Conservation (phyloP, 306 rosid genomes). For the Ormosia emarginata region DNA sequence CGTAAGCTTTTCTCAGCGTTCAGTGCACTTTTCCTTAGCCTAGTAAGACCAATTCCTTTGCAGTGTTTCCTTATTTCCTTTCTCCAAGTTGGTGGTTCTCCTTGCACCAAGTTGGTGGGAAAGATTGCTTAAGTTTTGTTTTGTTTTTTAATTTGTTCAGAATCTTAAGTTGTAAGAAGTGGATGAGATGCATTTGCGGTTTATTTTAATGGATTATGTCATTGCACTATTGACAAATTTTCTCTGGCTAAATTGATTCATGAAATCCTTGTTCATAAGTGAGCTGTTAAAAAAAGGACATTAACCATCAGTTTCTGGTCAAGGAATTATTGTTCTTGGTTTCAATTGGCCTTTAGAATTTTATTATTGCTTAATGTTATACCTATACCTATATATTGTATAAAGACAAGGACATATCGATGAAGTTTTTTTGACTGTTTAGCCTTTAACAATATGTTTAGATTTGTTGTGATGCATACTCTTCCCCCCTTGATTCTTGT, state of each 20-base stretch:
- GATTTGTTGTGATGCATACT: background rate
- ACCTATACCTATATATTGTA: background rate
- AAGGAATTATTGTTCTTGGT: background rate
- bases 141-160: background rate
- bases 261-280: background rate
- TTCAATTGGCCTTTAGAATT: background rate
- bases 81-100: background rate
- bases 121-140: background rate
- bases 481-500: background rate
- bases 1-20: conserved; percentile 60
- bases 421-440: background rate
- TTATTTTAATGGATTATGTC: background rate
- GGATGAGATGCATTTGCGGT: background rate
- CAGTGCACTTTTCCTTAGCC: conserved; percentile 71
- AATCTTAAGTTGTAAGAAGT: conserved; percentile 1
- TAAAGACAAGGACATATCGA: background rate
- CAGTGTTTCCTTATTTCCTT: background rate
- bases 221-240: background rate
- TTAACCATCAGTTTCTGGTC: background rate
- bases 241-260: background rate
- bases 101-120: background rate
- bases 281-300: background rate
- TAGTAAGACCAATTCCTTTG: conserved; percentile 52
- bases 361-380: background rate
- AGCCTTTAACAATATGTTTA: background rate